Evolutionary conservation across 129 eudicot species (phyloP), one percentile per base, ranked within the genome.

Genomic region (Rutidosis leptorrhynchoides): DNA sequence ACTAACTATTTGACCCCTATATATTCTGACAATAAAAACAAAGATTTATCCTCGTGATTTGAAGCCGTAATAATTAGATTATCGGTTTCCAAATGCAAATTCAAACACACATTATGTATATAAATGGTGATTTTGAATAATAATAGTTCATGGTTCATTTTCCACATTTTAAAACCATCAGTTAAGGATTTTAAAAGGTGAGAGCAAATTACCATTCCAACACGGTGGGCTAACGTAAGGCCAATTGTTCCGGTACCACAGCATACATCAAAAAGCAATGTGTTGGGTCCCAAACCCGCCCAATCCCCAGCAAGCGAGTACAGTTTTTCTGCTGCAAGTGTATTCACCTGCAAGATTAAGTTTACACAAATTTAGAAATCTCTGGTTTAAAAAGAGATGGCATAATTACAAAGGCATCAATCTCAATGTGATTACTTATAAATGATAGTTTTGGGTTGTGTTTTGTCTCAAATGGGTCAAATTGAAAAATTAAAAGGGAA

Each of bases 181-280:
- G 10, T 57, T 55, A 57, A 69, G 56, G 26, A 45, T 20, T 15
- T 8, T 40, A 53, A 10, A 9, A 4, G 26, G 2, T n/a, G 24
- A 57, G 10, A 45, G 19, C 27, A 68, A 67, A 65, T 83, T 88
- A 92, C 98, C 98, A 88, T 83, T 74, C 98, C 98, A 80, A 92
- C 98, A 81, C 83, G 96, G 59, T 88, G 84, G 9, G 98, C 98
- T 49, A 92, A 77, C 17, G 98, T 88, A 52, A 92, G 89, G 30
- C 98, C 98, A 57, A 88, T 88, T 15, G 98, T 92, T 58, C 98
- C 96, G 2, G 98, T 92, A 64, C 98, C 98, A 76, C 98, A 92
- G 77, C 98, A 92, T 58, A 92, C 79, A 82, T 92, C 98, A 72
- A 92, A 92, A 54, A 92, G 96, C 70, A 92, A 78, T 10, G 98